Evolutionary conservation across 805 yeast genomes (phyloP).

Genomic region (Torulaspora delbrueckii): DNA sequence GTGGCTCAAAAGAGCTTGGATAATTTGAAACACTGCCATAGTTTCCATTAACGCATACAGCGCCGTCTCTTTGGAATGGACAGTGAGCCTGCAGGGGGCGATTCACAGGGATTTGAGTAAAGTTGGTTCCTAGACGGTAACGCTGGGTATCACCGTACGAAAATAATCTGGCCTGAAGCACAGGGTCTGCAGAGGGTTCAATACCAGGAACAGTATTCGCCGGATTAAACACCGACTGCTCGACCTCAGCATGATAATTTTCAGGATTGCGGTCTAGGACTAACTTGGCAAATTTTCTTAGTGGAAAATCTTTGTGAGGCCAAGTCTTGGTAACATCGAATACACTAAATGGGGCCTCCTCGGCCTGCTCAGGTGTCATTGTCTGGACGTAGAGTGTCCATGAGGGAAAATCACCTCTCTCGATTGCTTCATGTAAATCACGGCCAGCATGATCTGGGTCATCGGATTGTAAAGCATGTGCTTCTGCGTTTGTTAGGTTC

Average conservation of each 20-base stretch:
- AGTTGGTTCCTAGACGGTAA: slow-evolving; percentile 62
- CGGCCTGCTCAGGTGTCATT: slow-evolving; percentile 54
- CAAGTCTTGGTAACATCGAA: slow-evolving; percentile 54
- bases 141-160: slow-evolving; percentile 69
- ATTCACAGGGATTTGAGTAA: slow-evolving; percentile 58
- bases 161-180: slow-evolving; percentile 65
- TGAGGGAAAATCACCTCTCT: slow-evolving; percentile 42
- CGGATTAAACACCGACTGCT: slow-evolving; percentile 59
- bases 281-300: slow-evolving; percentile 46
- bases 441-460: slow-evolving; percentile 44
- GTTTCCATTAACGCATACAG: slow-evolving; percentile 41
- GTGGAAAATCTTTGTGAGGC: slow-evolving; percentile 54
- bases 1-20: slow-evolving; percentile 42
- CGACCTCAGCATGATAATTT: slow-evolving; percentile 44
- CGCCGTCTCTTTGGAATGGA: slow-evolving; percentile 59
- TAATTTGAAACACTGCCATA: slow-evolving; percentile 47
- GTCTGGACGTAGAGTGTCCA: slow-evolving; percentile 50
- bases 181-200: slow-evolving; percentile 71
- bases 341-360: slow-evolving; percentile 43
- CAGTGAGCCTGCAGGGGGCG: slow-evolving; percentile 34
- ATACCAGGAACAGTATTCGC: slow-evolving; percentile 59
- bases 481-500: slow-evolving; percentile 40
- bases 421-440: slow-evolving; percentile 41
- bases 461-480: slow-evolving; percentile 38
- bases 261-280: slow-evolving; percentile 47